These are phyloP conservation scores for Sclerotinia nivalis DNA, from an alignment of 2,329 filamentous ascomycete genomes.

Conservation along the genomic window DNA sequence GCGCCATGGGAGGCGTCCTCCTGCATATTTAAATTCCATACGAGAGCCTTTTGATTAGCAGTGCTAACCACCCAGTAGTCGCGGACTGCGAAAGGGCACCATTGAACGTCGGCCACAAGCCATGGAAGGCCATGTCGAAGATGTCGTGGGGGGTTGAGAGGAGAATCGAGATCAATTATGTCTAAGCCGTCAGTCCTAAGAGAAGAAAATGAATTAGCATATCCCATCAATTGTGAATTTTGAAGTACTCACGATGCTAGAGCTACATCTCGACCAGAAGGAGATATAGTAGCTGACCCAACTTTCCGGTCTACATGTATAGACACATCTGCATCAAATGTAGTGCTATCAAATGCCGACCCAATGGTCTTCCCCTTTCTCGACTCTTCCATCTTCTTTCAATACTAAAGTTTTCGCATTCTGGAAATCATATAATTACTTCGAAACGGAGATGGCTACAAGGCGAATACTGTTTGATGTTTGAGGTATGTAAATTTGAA, in stretches of 20 bases:
- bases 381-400: constrained; percentile 39
- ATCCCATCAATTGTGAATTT: neutral
- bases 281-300: constrained; percentile 89
- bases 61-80: constrained; percentile 95
- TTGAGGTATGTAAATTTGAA: constrained; percentile 7
- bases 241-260: constrained; percentile 65
- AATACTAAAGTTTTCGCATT: constrained; percentile 27
- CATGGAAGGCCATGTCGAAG: constrained; percentile 86
- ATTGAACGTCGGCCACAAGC: constrained; percentile 94
- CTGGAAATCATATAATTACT: constrained; percentile 3
- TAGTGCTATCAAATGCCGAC: constrained; percentile 79
- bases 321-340: constrained; percentile 80
- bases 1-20: constrained; percentile 66
- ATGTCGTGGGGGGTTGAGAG: constrained; percentile 81
- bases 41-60: constrained; percentile 88
- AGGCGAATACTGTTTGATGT: neutral
- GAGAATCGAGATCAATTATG: constrained; percentile 88
- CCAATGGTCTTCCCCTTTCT: constrained; percentile 62
- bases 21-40: constrained; percentile 83
- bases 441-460: neutral
- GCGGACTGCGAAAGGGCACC: constrained; percentile 87
- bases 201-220: neutral
- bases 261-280: constrained; percentile 85
- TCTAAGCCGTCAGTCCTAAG: constrained; percentile 73
- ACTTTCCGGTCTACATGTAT: constrained; percentile 75